Base-by-base conservation (phyloP, 148 eudicot species). In the Polygonum maritimum region DNA sequence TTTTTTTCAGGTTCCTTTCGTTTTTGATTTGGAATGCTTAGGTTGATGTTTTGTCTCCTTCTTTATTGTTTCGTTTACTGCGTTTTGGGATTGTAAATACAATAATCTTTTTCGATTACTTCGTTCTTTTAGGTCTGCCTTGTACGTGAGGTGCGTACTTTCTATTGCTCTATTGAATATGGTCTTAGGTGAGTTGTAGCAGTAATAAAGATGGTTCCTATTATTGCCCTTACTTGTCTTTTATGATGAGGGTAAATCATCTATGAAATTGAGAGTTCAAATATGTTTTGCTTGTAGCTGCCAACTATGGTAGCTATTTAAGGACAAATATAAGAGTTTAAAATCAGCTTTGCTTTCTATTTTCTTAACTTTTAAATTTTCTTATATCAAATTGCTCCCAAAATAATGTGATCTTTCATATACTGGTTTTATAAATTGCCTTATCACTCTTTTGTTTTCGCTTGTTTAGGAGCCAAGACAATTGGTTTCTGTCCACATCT, bases 331-430 rank as follows among this genome's bases (percentile, higher is more conserved):
- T 12, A 7, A 33, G 16, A 33, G 69, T 26, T 12, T 38, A 63
- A 1, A 38, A 63, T 60, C 26, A 26, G 31, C 31, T 7, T 15
- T 60, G 22, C 16, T 38, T 60, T 36, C 38, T 60, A 6, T 60
- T 60, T 22, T 10, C 36, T 10, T 26, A 1, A n/a, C 26, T 22
- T 60, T 60, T 38, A 60, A 26, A 15, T n/a, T 26, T 31, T 65
- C 16, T 33, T 65, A 65, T 90, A 70, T 89, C 87, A 86, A 0
- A 87, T 85, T 76, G 80, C 81, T 82, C 95, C 91, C 38, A n/a
- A n/a, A 90, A 89, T 83, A 89, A 88, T 79, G 71, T 86, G 72
- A 91, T 84, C 74, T 90, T 86, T 75, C 89, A 85, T 82, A 74
- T 81, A 76, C 83, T 94, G 76, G 89, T 19, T 60, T 60, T 92